Evolutionary conservation across 768 basidiomycete genomes (phyloP), one percentile per base, ranked within the genome.

Genomic region (Lactifluus subvellereus): DNA sequence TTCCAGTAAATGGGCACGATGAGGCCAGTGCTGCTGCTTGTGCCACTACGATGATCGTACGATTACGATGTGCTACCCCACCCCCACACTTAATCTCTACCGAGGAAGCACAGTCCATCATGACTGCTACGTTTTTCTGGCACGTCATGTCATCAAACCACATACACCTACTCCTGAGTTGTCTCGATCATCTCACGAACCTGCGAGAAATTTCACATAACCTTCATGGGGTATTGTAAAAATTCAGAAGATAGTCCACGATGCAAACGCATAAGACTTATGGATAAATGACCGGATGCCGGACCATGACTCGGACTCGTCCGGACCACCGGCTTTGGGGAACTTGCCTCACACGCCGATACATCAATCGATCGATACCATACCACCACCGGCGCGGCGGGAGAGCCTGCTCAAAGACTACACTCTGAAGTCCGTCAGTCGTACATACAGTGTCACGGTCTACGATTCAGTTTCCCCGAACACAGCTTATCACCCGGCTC

Each of bases 401-500:
- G 45, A n/a, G 18, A 20, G 45, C 45, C 45, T n/a, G 7, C 18
- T 18, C 18, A 11, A n/a, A 47, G n/a, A 20, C 18, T 47, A 47
- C 45, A 7, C n/a, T 37, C 20, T 16, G 4, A 43, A 6, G 11
- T 47, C 45, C 47, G 47, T 48, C 47, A 16, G 14, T 40, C 47
- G 13, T 48, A 27, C 47, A 27, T 11, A 48, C 47, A 48, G 6
- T 6, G 3, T 8, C 11, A 48, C 6, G 22, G 20, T 4, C 33
- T 33, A 64, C 16, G 27, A 35, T 37, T 55, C 58, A 43, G 20
- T 27, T 27, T 32, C 63, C 59, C 32, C 63, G 59, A 20, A 64
- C 48, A 32, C 55, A 64, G 27, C 63, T 64, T 2, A 64, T 50
- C 63, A 56, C 32, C 48, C 54, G 58, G 30, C 63, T 54, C 48